These are phyloP conservation scores for Fraxinus dipetala DNA, from an alignment of 305 asterid genomes.

Conservation along the genomic window DNA sequence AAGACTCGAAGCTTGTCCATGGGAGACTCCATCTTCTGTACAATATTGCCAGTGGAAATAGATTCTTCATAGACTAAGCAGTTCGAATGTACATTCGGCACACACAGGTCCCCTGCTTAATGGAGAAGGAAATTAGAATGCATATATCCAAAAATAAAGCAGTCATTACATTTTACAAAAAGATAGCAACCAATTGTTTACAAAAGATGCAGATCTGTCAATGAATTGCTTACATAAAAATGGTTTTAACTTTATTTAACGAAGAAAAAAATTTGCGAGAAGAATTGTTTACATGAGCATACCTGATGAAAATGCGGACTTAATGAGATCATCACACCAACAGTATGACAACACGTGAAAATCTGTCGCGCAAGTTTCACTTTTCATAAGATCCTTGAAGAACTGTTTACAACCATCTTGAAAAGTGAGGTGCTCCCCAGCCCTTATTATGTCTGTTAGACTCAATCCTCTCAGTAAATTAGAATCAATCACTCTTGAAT, in stretches of 20 bases:
- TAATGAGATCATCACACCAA: slow-evolving; percentile 64
- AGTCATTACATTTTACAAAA: not conserved
- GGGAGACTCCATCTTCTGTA: slow-evolving; percentile 54
- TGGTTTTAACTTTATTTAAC: not conserved
- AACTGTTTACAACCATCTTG: slow-evolving; percentile 58
- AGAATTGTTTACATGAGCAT: slow-evolving; percentile 18
- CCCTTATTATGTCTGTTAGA: slow-evolving; percentile 45
- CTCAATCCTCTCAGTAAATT: slow-evolving; percentile 53
- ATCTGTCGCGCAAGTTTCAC: slow-evolving; percentile 26
- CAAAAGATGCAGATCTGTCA: not conserved
- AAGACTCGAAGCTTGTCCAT: slow-evolving; percentile 60
- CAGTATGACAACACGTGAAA: slow-evolving; percentile 59
- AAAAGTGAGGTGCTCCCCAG: slow-evolving; percentile 49
- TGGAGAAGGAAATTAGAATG: slow-evolving; percentile 12
- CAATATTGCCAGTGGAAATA: slow-evolving; percentile 51
- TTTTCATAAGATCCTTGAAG: slow-evolving; percentile 37
- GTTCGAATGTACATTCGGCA: slow-evolving; percentile 48
- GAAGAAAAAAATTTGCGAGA: not conserved
- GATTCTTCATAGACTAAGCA: slow-evolving; percentile 52
- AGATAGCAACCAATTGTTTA: not conserved
- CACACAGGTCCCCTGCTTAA: slow-evolving; percentile 35
- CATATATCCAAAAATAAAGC: not conserved
- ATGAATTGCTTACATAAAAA: not conserved
- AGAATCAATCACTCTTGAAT: slow-evolving; percentile 47
- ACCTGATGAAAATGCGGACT: slow-evolving; percentile 58